These are phyloP conservation scores for Prototheca cutis DNA, from an alignment of 163 green algal species.

Conservation along the genomic window DNA sequence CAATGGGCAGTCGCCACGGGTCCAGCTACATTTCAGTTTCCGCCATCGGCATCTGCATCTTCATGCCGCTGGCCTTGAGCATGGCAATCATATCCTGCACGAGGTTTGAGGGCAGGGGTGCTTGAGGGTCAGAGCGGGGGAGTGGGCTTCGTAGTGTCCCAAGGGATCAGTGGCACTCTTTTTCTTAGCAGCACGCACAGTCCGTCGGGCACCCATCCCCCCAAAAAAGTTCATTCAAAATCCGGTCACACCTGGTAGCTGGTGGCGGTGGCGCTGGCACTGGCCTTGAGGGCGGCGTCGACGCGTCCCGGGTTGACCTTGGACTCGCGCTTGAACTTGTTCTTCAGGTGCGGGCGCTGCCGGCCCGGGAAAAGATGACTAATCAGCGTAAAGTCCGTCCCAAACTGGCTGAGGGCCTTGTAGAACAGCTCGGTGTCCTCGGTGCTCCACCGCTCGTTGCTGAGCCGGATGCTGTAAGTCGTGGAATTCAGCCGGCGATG, in stretches of 20 bases:
- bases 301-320: constrained; percentile 15
- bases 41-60: neutral
- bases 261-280: constrained; percentile 6
- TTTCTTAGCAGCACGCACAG: too few species aligned
- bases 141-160: too few species aligned
- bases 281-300: constrained; percentile 19
- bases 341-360: constrained; percentile 50
- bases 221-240: too few species aligned
- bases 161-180: too few species aligned
- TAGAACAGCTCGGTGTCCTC: constrained; percentile 64
- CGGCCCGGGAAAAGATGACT: constrained; percentile 49
- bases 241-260: constrained; percentile 13
- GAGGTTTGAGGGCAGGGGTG: neutral
- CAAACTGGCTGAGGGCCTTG: constrained; percentile 52
- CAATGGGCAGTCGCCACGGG: too few species aligned
- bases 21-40: too few species aligned
- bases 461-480: constrained; percentile 38
- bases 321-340: constrained; percentile 55
- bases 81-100: constrained; percentile 25
- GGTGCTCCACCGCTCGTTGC: constrained; percentile 44
- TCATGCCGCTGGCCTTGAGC: constrained; percentile 18
- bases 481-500: constrained; percentile 34
- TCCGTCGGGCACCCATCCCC: too few species aligned
- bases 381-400: constrained; percentile 61
- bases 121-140: too few species aligned